A percentile compares a stretch with the other conserved stretches of the same genome.
Evolutionary conservation across 2,329 filamentous ascomycete genomes (phyloP).

Genomic region (Fusarium ramigenum): DNA sequence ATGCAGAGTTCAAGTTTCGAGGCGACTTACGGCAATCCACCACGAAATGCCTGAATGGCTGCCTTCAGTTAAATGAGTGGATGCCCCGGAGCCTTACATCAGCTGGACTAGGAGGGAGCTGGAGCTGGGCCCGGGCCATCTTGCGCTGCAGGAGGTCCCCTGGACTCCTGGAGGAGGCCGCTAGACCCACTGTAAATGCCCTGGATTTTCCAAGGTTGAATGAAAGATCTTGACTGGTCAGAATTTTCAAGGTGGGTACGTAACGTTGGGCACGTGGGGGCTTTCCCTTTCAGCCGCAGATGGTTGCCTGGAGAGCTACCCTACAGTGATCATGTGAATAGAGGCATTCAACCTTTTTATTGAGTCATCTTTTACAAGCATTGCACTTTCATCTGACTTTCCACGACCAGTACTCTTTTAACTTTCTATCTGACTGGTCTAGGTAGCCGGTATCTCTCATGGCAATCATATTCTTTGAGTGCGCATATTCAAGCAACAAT

Average conservation of each 20-base stretch:
- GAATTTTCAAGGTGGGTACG: constrained; percentile 14
- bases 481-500: background rate
- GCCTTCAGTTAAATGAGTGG: constrained; percentile 27
- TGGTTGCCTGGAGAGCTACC: constrained; percentile 13
- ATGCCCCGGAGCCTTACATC: constrained; percentile 31
- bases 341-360: background rate
- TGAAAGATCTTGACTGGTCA: constrained; percentile 17
- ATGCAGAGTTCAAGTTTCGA: constrained; percentile 38
- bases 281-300: constrained; percentile 34
- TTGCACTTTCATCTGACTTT: background rate
- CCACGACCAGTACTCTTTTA: background rate
- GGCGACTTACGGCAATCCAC: constrained; percentile 26
- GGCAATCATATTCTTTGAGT: background rate
- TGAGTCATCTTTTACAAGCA: background rate
- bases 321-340: constrained; percentile 3
- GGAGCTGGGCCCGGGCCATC: background rate
- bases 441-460: too few species aligned
- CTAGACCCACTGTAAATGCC: constrained; percentile 21
- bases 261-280: constrained; percentile 35
- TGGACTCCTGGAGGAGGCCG: constrained; percentile 23
- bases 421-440: too few species aligned
- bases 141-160: constrained; percentile 26
- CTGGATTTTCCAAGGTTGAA: constrained; percentile 1
- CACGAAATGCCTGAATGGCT: constrained; percentile 23
- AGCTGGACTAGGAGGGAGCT: constrained; percentile 9